A percentile compares a stretch with the other conserved stretches of the same genome.
phyloP scores from a whole-genome alignment of 129 eudicot species.

The Escallonia herrerae region DNA sequence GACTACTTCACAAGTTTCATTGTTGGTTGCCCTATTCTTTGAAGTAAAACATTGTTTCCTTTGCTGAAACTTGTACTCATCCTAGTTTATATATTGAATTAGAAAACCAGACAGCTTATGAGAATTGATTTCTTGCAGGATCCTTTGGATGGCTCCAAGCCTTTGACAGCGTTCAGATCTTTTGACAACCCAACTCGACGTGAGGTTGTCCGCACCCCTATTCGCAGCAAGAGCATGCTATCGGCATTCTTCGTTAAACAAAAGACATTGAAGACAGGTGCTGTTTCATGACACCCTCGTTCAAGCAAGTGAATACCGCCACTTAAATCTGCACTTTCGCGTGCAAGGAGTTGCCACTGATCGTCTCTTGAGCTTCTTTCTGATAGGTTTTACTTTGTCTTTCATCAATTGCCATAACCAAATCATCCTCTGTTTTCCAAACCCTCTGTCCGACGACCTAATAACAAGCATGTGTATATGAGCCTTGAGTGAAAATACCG shows the following conservation, averaged over 20 bases:
- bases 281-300: slow-evolving; percentile 32
- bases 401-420: not conserved
- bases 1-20: too few relatives aligned
- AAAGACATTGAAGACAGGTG: slow-evolving; percentile 50
- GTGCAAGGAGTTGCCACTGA: not conserved
- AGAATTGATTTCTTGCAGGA: slow-evolving; percentile 36
- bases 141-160: slow-evolving; percentile 33
- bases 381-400: not conserved
- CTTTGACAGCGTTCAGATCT: slow-evolving; percentile 63
- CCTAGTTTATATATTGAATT: not conserved
- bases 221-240: slow-evolving; percentile 75
- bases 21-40: too few relatives aligned
- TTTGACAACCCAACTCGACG: slow-evolving; percentile 31
- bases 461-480: too few relatives aligned
- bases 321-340: not conserved
- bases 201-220: slow-evolving; percentile 41
- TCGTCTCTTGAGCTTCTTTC: not conserved
- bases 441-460: too few relatives aligned
- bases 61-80: not conserved
- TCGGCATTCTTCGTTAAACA: slow-evolving; percentile 90
- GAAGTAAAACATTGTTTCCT: not conserved
- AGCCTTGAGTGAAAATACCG: too few relatives aligned
- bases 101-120: not conserved
- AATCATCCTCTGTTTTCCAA: not conserved
- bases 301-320: not conserved